Conservation (phyloP, 208 protist species). For the Crithidia acanthocephali region DNA sequence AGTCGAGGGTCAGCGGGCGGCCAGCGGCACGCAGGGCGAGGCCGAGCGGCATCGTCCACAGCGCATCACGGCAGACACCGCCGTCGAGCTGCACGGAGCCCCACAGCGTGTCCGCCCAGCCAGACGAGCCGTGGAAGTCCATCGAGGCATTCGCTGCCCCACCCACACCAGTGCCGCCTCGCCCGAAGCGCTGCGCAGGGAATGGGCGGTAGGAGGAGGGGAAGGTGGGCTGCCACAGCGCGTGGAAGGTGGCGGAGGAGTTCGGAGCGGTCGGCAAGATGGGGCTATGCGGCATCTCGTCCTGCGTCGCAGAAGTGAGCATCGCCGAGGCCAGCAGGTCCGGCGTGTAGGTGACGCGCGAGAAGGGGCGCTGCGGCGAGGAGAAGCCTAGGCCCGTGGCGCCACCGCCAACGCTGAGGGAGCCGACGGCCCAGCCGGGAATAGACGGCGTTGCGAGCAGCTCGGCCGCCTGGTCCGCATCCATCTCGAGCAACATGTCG, state of each 20-base stretch:
- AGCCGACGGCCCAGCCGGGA: slow-evolving; percentile 13
- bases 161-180: not conserved
- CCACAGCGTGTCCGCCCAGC: slow-evolving; percentile 17
- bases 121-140: not conserved
- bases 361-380: not conserved
- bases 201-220: not conserved
- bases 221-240: slow-evolving; percentile 15
- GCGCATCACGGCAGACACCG: slow-evolving; percentile 10
- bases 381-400: not conserved
- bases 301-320: not conserved
- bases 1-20: slow-evolving; percentile 32
- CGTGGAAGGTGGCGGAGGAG: slow-evolving; percentile 18
- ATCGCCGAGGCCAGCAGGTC: slow-evolving; percentile 13
- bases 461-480: slow-evolving; percentile 7
- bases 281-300: slow-evolving; percentile 20
- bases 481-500: slow-evolving; percentile 25
- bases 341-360: slow-evolving; percentile 9
- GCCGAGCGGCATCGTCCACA: slow-evolving; percentile 33
- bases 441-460: slow-evolving; percentile 9
- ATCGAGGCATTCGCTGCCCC: not conserved
- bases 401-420: slow-evolving; percentile 7
- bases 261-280: slow-evolving; percentile 11
- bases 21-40: slow-evolving; percentile 21
- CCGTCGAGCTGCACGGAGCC: slow-evolving; percentile 3
- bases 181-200: not conserved